Evolutionary conservation across 1,284 basidiomycete genomes (phyloP).

Genomic region (Ceratobasidium theobromae): DNA sequence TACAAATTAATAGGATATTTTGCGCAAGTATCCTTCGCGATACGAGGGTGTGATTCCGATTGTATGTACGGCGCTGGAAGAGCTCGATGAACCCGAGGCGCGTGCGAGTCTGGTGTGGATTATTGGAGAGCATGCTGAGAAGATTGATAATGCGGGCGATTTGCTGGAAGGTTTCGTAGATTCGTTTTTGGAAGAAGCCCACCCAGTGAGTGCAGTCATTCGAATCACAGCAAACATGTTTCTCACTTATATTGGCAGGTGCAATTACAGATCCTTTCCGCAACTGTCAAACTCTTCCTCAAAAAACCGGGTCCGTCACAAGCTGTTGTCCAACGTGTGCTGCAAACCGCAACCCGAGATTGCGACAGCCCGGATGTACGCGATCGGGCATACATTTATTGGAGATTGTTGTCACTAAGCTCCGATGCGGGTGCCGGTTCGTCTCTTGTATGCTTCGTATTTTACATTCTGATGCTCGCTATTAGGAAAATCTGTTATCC

Average conservation of each 20-base stretch:
- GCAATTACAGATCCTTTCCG: conserved; percentile 93
- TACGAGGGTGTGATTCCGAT: conserved; percentile 98
- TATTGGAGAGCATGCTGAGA: conserved; percentile 95
- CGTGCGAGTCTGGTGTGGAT: conserved; percentile 99
- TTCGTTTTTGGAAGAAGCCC: conserved; percentile 90
- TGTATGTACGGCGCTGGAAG: conserved; percentile 92
- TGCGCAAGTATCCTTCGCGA: conserved; percentile 95
- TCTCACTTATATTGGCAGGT: conserved; percentile 54
- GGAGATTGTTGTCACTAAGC: conserved; percentile 74
- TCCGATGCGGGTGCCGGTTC: conserved; percentile 87
- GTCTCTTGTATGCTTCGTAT: conserved; percentile 34
- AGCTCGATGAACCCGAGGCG: conserved; percentile 96
- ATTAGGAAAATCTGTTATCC: conserved; percentile 62
- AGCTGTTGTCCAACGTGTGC: conserved; percentile 82
- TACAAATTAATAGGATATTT: conserved; percentile 96
- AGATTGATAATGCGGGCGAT: conserved; percentile 96
- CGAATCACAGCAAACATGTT: conserved; percentile 6
- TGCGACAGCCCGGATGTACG: conserved; percentile 97
- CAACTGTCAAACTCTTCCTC: conserved; percentile 95
- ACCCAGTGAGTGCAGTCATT: conserved; percentile 60
- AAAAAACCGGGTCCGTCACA: conserved; percentile 92
- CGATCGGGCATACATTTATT: conserved; percentile 95
- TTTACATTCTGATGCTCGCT: conserved; percentile 46
- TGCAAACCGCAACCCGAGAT: conserved; percentile 94
- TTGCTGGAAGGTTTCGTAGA: conserved; percentile 89